Base-by-base conservation (phyloP, 2,329 filamentous ascomycete species). In the Volutella citrinella region DNA sequence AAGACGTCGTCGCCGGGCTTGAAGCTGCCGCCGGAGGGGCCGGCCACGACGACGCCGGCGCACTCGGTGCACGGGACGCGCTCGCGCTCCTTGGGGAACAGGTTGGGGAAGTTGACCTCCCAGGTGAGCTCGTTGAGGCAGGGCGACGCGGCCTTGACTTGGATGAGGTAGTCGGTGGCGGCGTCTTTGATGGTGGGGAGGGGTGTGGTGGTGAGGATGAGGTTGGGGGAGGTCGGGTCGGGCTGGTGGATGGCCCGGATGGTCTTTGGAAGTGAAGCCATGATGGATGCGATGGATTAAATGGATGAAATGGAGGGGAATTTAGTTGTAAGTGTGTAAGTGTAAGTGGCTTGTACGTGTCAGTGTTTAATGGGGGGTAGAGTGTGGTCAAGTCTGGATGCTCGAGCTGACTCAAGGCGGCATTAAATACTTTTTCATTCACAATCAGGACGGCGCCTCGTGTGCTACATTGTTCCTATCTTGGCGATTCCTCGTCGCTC, bases 31-130 rank as follows among this genome's bases (percentile, higher is more conserved):
- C 49, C 48, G 17, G 33, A 27, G 6, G 59, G 52, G 2, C 57
- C 49, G 3, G 46, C 38, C 13, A 60, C 54, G n/a, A 69, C 57
- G n/a, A 55, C 52, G 5, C 65, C 65, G 5, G 62, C 51, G 18
- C 64, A 45, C 43, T 69, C 65, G 20, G 62, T 60, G 39, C 64
- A 52, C 5, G 59, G 57, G 10, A 62, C 51, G n/a, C 52, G 52
- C 27, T 54, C 45, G 19, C 48, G 46, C 21, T 42, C 38, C 4
- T 45, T 20, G 2, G 43, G 37, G 27, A 51, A 54, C n/a, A 47
- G 22, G 5, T 30, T 27, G 1, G 51, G 48, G 18, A 43, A 50
- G 25, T 40, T 38, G 27, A 30, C n/a, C 15, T 43, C 47, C 61
- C 60, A 65, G 28, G 38, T 38, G 13, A 64, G 51, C 42, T 60